Evolutionary conservation across 306 rosid genomes (phyloP).

Genomic region (Coriaria nepalensis): DNA sequence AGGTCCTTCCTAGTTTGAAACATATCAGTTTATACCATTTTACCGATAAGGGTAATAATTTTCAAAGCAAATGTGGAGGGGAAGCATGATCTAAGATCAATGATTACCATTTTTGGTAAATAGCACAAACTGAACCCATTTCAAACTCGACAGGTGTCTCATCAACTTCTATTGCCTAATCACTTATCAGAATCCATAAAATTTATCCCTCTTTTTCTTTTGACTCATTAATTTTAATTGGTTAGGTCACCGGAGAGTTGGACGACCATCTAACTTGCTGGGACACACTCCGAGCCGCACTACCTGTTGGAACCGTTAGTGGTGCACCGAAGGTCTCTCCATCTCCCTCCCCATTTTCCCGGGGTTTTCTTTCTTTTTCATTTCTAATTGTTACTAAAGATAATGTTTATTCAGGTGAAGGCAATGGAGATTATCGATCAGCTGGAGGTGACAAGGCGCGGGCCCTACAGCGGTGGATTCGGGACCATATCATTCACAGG

Average conservation of each 20-base stretch:
- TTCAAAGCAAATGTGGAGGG: too few relatives aligned
- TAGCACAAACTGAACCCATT: too few relatives aligned
- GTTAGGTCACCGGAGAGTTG: slow-evolving; percentile 65
- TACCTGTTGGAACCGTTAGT: slow-evolving; percentile 81
- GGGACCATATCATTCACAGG: slow-evolving; percentile 50
- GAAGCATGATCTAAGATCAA: too few relatives aligned
- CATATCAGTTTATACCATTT: too few relatives aligned
- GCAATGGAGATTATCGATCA: slow-evolving; percentile 80
- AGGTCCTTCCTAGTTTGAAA: too few relatives aligned
- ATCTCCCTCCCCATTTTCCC: background rate
- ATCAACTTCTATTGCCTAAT: too few relatives aligned
- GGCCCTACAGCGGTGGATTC: slow-evolving; percentile 75
- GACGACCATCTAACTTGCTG: slow-evolving; percentile 49
- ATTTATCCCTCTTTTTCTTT: background rate
- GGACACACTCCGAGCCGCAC: slow-evolving; percentile 67
- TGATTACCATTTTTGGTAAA: too few relatives aligned
- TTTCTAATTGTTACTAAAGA: slow-evolving; percentile 3
- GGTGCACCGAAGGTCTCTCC: slow-evolving; percentile 76
- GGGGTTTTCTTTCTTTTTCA: background rate
- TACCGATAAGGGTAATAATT: too few relatives aligned
- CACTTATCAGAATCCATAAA: background rate
- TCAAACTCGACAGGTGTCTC: too few relatives aligned
- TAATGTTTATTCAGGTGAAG: slow-evolving; percentile 42
- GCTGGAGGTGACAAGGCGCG: slow-evolving; percentile 53
- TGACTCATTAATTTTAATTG: slow-evolving; percentile 1